A percentile compares a stretch with the other conserved stretches of the same genome.
These are phyloP conservation scores for Vinca minor DNA, from an alignment of 257 asterid species.

Conservation along the genomic window DNA sequence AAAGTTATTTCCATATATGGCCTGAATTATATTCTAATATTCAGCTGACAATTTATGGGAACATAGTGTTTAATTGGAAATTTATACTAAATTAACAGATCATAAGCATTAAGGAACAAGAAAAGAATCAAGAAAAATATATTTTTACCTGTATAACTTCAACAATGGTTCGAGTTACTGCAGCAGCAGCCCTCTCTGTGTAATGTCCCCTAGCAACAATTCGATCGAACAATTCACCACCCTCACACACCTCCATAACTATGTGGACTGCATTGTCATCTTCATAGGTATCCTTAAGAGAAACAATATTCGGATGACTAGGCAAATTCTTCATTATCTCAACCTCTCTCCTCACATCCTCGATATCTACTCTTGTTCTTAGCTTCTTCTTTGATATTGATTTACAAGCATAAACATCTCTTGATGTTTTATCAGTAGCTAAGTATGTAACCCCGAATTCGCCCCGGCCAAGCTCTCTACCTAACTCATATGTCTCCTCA, in stretches of 20 bases:
- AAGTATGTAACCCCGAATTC: slow-evolving; percentile 46
- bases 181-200: slow-evolving; percentile 50
- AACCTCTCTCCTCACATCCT: slow-evolving; percentile 48
- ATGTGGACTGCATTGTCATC: slow-evolving; percentile 42
- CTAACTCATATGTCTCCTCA: slow-evolving; percentile 29
- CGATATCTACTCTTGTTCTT: slow-evolving; percentile 39
- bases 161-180: slow-evolving; percentile 39
- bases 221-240: slow-evolving; percentile 46
- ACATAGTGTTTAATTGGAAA: background rate
- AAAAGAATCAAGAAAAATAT: slow-evolving; percentile 8
- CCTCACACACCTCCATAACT: slow-evolving; percentile 51
- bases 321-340: slow-evolving; percentile 45
- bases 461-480: slow-evolving; percentile 45
- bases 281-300: slow-evolving; percentile 40
- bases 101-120: background rate
- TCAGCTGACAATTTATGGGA: background rate
- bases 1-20: background rate
- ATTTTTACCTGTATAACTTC: slow-evolving; percentile 43
- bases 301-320: slow-evolving; percentile 33
- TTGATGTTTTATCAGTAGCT: slow-evolving; percentile 32
- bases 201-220: slow-evolving; percentile 46
- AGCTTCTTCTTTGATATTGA: slow-evolving; percentile 48
- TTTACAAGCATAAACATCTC: slow-evolving; percentile 37
- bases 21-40: background rate
- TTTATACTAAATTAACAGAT: background rate